Conservation (phyloP, 208 protist genomes). For the Angomonas ambiguus region DNA sequence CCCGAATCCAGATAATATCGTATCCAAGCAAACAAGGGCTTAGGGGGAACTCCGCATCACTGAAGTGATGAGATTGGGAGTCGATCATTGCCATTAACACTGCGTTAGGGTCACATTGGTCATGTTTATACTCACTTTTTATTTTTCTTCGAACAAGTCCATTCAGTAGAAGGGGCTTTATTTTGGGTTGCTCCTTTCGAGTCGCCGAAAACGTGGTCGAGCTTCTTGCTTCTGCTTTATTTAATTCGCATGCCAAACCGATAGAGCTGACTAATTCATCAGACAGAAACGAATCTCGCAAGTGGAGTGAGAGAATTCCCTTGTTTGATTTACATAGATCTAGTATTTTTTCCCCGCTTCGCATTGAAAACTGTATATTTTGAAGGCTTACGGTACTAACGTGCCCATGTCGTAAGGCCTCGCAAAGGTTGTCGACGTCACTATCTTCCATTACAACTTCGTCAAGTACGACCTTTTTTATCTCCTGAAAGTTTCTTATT, state of each 20-base stretch:
- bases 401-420: conserved; percentile 26
- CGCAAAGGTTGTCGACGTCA: conserved; percentile 30
- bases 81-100: not conserved
- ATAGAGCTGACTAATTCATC: not conserved
- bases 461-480: conserved; percentile 46
- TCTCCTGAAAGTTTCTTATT: conserved; percentile 34
- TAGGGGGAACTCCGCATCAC: conserved; percentile 3
- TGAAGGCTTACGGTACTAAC: conserved; percentile 37
- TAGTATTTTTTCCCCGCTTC: conserved; percentile 9
- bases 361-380: conserved; percentile 23
- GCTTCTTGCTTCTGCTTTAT: conserved; percentile 1
- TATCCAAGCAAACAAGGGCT: not conserved
- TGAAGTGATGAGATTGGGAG: conserved; percentile 29
- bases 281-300: not conserved
- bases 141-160: not conserved
- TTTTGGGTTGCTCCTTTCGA: not conserved
- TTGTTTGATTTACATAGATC: conserved; percentile 15
- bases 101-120: not conserved
- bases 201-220: not conserved
- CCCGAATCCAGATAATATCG: not conserved
- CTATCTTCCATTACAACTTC: conserved; percentile 23
- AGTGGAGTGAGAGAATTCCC: not conserved
- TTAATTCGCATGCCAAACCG: not conserved
- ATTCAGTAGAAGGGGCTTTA: not conserved
- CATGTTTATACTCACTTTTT: not conserved